These are phyloP conservation scores for Aspergillus ruber DNA, from an alignment of 2,329 filamentous ascomycete species.

Conservation along the genomic window DNA sequence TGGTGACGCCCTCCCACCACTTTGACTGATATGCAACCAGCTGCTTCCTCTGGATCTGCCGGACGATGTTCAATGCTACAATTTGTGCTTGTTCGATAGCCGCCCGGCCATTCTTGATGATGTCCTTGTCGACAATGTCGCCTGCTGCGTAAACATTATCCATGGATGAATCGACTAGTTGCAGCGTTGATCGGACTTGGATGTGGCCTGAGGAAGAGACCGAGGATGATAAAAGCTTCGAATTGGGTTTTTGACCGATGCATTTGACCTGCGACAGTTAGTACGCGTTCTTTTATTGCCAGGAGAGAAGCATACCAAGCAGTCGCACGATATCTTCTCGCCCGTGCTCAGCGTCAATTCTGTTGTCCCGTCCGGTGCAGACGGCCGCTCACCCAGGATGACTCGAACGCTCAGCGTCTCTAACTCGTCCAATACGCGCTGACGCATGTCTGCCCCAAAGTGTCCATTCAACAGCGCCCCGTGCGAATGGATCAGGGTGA, in stretches of 20 bases:
- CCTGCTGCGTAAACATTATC: conserved; percentile 57
- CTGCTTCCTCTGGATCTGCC: conserved; percentile 37
- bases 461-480: conserved; percentile 47
- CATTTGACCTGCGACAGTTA: conserved; percentile 47
- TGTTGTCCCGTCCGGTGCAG: conserved; percentile 29
- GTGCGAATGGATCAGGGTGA: conserved; percentile 55
- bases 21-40: conserved; percentile 38
- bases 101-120: conserved; percentile 49
- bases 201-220: conserved; percentile 47
- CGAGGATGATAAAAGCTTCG: conserved; percentile 40
- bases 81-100: conserved; percentile 49
- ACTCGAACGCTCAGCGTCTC: conserved; percentile 44
- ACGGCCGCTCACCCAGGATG: conserved; percentile 47
- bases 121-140: conserved; percentile 53
- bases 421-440: conserved; percentile 37
- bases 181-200: conserved; percentile 51
- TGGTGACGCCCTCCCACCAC: conserved; percentile 48
- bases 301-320: conserved; percentile 36
- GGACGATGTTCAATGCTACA: conserved; percentile 51
- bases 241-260: conserved; percentile 55
- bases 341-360: conserved; percentile 35
- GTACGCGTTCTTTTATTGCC: neutral
- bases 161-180: conserved; percentile 45
- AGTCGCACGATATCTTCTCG: conserved; percentile 44
- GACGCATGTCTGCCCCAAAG: conserved; percentile 40